Evolutionary conservation across 768 basidiomycete species (phyloP).

Genomic region (Psilocybe cyanescens): DNA sequence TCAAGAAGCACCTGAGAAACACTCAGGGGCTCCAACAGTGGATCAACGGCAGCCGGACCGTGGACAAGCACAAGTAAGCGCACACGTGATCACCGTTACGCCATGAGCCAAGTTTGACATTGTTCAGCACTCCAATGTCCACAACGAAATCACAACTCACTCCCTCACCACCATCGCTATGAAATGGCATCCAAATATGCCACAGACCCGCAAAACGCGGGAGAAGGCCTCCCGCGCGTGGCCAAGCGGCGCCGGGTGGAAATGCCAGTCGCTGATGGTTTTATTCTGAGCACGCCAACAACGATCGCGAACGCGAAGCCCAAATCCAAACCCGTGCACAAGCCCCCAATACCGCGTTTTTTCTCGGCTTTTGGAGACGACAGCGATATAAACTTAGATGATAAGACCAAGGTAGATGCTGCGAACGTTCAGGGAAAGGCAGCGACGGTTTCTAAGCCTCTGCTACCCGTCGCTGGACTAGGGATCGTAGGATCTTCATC

Average conservation of each 20-base stretch:
- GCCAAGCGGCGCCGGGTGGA: neutral
- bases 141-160: too few relatives aligned
- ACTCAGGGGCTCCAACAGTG: too few relatives aligned
- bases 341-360: constrained; percentile 14
- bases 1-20: too few relatives aligned
- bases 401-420: neutral
- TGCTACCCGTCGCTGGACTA: neutral
- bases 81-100: too few relatives aligned
- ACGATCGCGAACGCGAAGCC: neutral
- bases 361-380: constrained; percentile 13
- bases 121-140: neutral
- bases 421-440: neutral
- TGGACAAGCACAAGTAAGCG: too few relatives aligned
- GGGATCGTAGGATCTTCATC: too few relatives aligned
- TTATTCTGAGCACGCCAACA: constrained; percentile 6
- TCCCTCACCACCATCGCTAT: neutral
- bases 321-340: constrained; percentile 1
- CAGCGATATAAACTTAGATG: neutral
- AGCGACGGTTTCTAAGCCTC: neutral
- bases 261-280: constrained; percentile 17
- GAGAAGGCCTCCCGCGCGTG: neutral
- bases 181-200: neutral
- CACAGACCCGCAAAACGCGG: neutral
- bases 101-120: neutral
- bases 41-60: too few relatives aligned